These are phyloP conservation scores for Irpex lacteus DNA, from an alignment of 1,284 basidiomycete genomes.

Conservation along the genomic window DNA sequence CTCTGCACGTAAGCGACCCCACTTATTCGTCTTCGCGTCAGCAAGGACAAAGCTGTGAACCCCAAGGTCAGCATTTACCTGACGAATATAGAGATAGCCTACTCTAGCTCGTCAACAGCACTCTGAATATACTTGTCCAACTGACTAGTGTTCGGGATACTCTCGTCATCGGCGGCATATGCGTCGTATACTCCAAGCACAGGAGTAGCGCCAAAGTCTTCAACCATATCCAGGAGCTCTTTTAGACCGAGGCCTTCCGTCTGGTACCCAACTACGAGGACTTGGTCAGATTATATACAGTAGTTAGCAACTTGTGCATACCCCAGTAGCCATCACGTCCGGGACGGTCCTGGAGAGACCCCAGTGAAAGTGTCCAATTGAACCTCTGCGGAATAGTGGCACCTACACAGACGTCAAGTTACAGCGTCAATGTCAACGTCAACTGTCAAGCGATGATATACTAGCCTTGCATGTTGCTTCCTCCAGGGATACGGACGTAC, in stretches of 20 bases:
- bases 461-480: constrained; percentile 8
- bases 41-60: constrained; percentile 2
- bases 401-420: background rate
- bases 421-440: background rate
- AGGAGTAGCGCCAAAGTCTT: constrained; percentile 10
- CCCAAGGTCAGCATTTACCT: background rate
- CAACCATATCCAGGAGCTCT: constrained; percentile 8
- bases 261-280: constrained; percentile 6
- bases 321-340: constrained; percentile 10
- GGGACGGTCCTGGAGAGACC: constrained; percentile 4
- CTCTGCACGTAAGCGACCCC: constrained; percentile 5
- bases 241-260: constrained; percentile 8
- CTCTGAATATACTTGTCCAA: constrained; percentile 11
- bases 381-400: constrained; percentile 3
- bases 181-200: constrained; percentile 8
- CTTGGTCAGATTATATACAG: background rate
- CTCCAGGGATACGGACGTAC: constrained; percentile 6
- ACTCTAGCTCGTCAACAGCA: constrained; percentile 7
- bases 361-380: constrained; percentile 7
- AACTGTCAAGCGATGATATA: background rate
- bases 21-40: constrained; percentile 5
- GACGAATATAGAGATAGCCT: background rate
- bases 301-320: background rate
- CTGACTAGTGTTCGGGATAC: constrained; percentile 9
- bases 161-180: constrained; percentile 9